Evolutionary conservation across 768 basidiomycete species (phyloP).

Genomic region (Lentinula detonsa): DNA sequence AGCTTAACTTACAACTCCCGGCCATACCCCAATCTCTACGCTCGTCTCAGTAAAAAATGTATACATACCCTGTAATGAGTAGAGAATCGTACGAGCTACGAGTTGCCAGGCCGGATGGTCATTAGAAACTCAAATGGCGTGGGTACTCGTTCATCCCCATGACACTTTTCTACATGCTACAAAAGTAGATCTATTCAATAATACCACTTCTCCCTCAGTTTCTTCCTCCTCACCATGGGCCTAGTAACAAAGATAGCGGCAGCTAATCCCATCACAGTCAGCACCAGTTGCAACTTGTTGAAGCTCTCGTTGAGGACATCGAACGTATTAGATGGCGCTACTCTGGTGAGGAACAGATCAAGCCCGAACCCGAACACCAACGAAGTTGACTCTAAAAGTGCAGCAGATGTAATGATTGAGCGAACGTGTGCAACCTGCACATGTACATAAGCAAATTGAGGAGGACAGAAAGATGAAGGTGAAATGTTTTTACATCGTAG

Average conservation of each 20-base stretch:
- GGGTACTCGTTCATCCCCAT: too few relatives aligned
- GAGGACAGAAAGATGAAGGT: too few relatives aligned
- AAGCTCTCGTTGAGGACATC: slow-evolving; percentile 90
- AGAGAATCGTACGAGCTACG: too few relatives aligned
- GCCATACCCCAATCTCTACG: too few relatives aligned
- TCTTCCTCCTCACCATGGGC: slow-evolving; percentile 74
- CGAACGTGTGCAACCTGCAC: slow-evolving; percentile 58
- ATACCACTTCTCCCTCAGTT: slow-evolving; percentile 70
- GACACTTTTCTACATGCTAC: too few relatives aligned
- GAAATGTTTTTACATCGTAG: slow-evolving; percentile 7
- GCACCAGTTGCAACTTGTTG: slow-evolving; percentile 86
- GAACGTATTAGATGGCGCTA: slow-evolving; percentile 85
- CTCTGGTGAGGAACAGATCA: slow-evolving; percentile 84
- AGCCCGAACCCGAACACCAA: slow-evolving; percentile 82
- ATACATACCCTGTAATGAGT: too few relatives aligned
- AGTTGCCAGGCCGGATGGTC: too few relatives aligned
- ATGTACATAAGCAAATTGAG: background rate
- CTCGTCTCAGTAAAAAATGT: too few relatives aligned
- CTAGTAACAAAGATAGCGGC: slow-evolving; percentile 74
- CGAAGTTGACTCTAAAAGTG: slow-evolving; percentile 88
- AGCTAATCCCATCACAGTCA: slow-evolving; percentile 69
- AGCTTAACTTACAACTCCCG: too few relatives aligned
- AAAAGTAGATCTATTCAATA: slow-evolving; percentile 18
- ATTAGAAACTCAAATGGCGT: too few relatives aligned
- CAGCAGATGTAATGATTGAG: slow-evolving; percentile 70